Evolutionary conservation across 1,284 basidiomycete genomes (phyloP), one percentile per base, ranked within the genome.

Genomic region (Sanghuangporus weigelae): DNA sequence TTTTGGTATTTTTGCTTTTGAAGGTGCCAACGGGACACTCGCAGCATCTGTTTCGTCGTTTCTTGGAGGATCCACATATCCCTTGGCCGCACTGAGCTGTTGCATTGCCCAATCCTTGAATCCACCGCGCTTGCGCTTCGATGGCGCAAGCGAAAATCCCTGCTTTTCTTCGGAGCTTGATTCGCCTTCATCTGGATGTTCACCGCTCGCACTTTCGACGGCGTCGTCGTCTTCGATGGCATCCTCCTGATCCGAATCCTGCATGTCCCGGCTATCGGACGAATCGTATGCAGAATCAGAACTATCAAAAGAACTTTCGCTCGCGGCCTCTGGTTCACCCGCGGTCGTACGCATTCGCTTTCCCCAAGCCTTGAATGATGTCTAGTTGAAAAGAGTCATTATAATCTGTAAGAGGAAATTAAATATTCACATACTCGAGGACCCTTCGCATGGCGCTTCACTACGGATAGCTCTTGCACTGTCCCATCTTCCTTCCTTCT

Each of bases 41-140:
- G 44, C 35, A 51, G 11, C n/a, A 19, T n/a, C n/a, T 12, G 35
- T 14, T 5, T 51, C 21, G 65, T 65, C 16, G 68, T 54, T 70
- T 3, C 71, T 63, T 16, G 75, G 69, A 8, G 73, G 70, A 10
- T 76, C 35, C 51, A 70, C 76, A 64, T 86, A 82, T 16, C 79
- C 79, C 71, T 88, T 89, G 8, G 81, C 84, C 4, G 74, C 73
- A 65, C 78, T 83, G 53, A 93, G 78, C 67, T 95, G 92, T 60
- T 88, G 83, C 68, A 86, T 74, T 0, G 93, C 94, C 93, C 94
- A 96, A 50, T 85, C 80, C 72, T 95, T 95, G 82, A 95, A 96
- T 7, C 82, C 83, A 3, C 79, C 69, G 16, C 75, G 75, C 64
- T 82, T 83, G 68, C 75, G 71, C 67, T 77, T 82, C 31, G 57